phyloP scores from a whole-genome alignment of 371 early-diverging fungal species.

The Haplosporangium sp. region DNA sequence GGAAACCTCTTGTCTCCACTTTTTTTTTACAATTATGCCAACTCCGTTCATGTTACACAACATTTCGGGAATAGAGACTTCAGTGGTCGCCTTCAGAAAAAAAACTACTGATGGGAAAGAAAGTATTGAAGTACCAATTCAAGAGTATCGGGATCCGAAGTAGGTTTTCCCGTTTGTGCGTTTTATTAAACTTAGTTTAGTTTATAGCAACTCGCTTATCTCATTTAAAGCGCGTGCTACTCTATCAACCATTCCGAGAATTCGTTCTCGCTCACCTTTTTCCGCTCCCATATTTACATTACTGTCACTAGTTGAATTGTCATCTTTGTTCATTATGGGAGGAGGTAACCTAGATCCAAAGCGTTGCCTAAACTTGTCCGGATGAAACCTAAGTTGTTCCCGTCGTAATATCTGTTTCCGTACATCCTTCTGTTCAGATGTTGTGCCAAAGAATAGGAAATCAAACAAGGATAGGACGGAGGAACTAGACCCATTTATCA shows the following conservation, averaged over 20 bases:
- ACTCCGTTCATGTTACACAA: conserved; percentile 9
- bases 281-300: not conserved
- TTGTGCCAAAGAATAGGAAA: conserved; percentile 39
- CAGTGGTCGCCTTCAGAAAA: too few relatives aligned
- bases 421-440: conserved; percentile 16
- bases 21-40: conserved; percentile 27
- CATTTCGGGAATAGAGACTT: not conserved
- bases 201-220: conserved; percentile 14
- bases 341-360: conserved; percentile 31
- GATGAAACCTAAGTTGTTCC: conserved; percentile 44
- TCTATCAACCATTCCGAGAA: conserved; percentile 32
- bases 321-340: not conserved
- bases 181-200: not conserved
- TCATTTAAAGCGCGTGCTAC: conserved; percentile 35
- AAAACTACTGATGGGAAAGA: conserved; percentile 11
- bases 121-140: not conserved
- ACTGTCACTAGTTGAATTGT: not conserved
- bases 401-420: conserved; percentile 31
- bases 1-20: conserved; percentile 31
- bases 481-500: not conserved
- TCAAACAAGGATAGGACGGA: conserved; percentile 26
- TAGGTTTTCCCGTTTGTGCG: not conserved
- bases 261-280: conserved; percentile 21
- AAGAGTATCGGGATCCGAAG: not conserved
- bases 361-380: conserved; percentile 41